phyloP scores from a whole-genome alignment of 495 filamentous ascomycete genomes.

The Aspergillus bertholletiae region DNA sequence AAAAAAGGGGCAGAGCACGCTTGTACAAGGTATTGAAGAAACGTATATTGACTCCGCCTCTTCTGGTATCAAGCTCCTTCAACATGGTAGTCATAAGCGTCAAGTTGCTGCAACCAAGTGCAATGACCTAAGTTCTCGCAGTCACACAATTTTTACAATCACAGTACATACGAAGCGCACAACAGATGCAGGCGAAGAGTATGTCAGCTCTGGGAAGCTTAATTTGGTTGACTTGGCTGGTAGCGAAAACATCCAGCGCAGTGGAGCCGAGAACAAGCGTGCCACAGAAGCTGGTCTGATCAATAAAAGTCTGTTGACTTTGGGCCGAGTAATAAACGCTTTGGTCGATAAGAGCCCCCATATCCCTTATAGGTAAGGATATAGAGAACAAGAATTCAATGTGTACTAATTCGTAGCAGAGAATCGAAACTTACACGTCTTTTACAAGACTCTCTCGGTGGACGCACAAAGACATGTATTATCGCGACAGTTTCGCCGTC shows the following conservation, averaged over 20 bases:
- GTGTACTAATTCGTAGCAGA: slow-evolving; percentile 26
- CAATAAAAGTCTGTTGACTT: slow-evolving; percentile 93
- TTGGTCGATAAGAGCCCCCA: slow-evolving; percentile 86
- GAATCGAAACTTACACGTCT: slow-evolving; percentile 95
- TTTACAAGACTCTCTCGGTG: slow-evolving; percentile 93
- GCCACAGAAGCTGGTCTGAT: slow-evolving; percentile 94
- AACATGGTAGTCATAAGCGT: slow-evolving; percentile 83
- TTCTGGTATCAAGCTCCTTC: slow-evolving; percentile 84
- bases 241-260: slow-evolving; percentile 95
- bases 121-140: slow-evolving; percentile 93
- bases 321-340: slow-evolving; percentile 96
- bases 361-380: slow-evolving; percentile 71
- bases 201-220: slow-evolving; percentile 88
- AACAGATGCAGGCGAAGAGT: slow-evolving; percentile 81
- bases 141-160: slow-evolving; percentile 95
- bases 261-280: slow-evolving; percentile 95
- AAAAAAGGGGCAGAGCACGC: slow-evolving; percentile 74
- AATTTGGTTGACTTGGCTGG: slow-evolving; percentile 96
- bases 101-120: slow-evolving; percentile 98
- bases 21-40: slow-evolving; percentile 98
- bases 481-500: slow-evolving; percentile 95
- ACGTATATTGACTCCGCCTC: slow-evolving; percentile 80
- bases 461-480: slow-evolving; percentile 95
- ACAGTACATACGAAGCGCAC: slow-evolving; percentile 82
- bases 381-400: not conserved